Evolutionary conservation across 805 yeast species (phyloP).

Genomic region (Sungouiella blattae): DNA sequence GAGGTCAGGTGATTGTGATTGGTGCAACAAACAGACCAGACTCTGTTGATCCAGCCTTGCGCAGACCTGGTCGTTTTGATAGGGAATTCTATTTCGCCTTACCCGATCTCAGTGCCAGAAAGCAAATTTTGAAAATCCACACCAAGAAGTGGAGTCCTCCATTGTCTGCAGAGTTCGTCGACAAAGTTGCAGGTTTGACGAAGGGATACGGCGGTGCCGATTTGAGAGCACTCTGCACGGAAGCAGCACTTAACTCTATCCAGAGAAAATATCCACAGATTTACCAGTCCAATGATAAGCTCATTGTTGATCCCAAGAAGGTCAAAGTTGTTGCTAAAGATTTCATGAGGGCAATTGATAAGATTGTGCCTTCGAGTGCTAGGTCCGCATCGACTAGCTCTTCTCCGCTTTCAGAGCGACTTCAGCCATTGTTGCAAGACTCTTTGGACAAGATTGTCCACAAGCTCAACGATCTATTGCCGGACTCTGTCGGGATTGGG

Average conservation of each 20-base stretch:
- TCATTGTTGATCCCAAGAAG: conserved; percentile 64
- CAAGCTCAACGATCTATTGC: conserved; percentile 57
- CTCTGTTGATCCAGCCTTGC: conserved; percentile 94
- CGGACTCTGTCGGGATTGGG: conserved; percentile 39
- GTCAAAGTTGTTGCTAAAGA: conserved; percentile 78
- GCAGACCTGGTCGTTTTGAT: conserved; percentile 97
- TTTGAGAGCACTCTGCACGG: conserved; percentile 88
- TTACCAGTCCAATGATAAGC: conserved; percentile 69
- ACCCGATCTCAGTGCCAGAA: conserved; percentile 78
- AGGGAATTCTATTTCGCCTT: conserved; percentile 94
- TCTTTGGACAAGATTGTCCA: conserved; percentile 45
- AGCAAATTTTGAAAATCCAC: conserved; percentile 76
- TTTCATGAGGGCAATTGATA: conserved; percentile 79
- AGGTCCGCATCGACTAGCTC: conserved; percentile 73
- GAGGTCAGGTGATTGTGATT: conserved; percentile 96
- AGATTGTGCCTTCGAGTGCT: conserved; percentile 89
- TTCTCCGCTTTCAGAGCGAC: conserved; percentile 72
- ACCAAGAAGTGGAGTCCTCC: conserved; percentile 88
- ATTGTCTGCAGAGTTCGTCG: conserved; percentile 52
- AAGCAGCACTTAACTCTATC: conserved; percentile 88
- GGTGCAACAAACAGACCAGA: conserved; percentile 99
- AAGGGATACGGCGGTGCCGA: conserved; percentile 99
- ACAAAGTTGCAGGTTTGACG: conserved; percentile 70
- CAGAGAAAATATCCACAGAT: conserved; percentile 94
- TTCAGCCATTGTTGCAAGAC: conserved; percentile 59